Evolutionary conservation across 331 rosid species (phyloP).

Genomic region (Phaseolus coccineus): DNA sequence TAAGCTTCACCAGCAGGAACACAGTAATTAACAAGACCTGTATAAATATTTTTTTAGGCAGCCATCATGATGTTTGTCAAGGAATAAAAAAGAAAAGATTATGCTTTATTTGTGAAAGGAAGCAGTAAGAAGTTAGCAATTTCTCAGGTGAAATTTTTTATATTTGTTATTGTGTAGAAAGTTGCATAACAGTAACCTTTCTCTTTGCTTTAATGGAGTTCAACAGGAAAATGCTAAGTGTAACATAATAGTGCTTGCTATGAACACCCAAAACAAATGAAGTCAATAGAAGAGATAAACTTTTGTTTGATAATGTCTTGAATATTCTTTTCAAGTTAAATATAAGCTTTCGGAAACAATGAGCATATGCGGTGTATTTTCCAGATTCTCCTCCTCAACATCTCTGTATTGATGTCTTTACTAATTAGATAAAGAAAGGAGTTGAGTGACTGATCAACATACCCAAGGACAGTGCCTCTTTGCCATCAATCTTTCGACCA

Average conservation of each 20-base stretch:
- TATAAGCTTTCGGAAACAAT: not conserved
- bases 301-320: conserved; percentile 3
- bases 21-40: conserved; percentile 92
- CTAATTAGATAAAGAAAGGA: conserved; percentile 16
- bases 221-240: not conserved
- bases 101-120: conserved; percentile 8
- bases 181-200: conserved; percentile 24
- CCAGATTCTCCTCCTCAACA: not conserved
- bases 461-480: conserved; percentile 85
- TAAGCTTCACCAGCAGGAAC: conserved; percentile 84
- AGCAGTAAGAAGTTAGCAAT: not conserved
- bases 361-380: not conserved
- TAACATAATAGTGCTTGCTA: not conserved
- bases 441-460: conserved; percentile 36
- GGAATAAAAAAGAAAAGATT: not conserved
- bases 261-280: not conserved
- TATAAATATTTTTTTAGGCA: conserved; percentile 30
- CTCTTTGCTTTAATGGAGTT: conserved; percentile 29
- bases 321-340: conserved; percentile 19
- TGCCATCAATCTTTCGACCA: conserved; percentile 72
- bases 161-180: conserved; percentile 2
- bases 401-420: conserved; percentile 18
- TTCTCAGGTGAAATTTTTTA: not conserved
- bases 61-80: conserved; percentile 20
- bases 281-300: conserved; percentile 12